A percentile compares a stretch with the other conserved stretches of the same genome.
These are phyloP conservation scores for Lepidium africanum DNA, from an alignment of 345 rosid genomes.

Conservation along the genomic window DNA sequence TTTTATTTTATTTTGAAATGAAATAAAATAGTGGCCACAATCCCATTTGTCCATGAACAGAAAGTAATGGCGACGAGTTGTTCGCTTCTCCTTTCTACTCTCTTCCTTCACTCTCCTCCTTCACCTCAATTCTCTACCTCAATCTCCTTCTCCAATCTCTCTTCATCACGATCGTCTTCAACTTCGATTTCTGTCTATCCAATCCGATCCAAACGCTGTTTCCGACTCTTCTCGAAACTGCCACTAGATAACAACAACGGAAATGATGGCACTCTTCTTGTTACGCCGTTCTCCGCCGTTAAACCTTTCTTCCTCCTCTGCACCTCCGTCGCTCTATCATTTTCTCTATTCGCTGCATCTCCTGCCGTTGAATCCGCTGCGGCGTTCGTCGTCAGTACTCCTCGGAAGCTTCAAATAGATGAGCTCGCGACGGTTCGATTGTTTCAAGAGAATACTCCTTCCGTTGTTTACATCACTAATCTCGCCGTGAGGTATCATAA, in stretches of 20 bases:
- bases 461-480: conserved; percentile 91
- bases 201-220: conserved; percentile 13
- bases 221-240: conserved; percentile 19
- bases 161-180: not conserved
- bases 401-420: conserved; percentile 68
- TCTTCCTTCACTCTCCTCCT: conserved; percentile 31
- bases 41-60: conserved; percentile 20
- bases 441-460: conserved; percentile 93
- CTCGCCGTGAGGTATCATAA: conserved; percentile 59
- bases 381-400: conserved; percentile 64
- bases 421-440: conserved; percentile 91
- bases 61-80: conserved; percentile 43
- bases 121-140: conserved; percentile 16
- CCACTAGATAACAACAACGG: not conserved
- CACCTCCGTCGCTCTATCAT: conserved; percentile 62
- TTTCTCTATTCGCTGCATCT: conserved; percentile 45
- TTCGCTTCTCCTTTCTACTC: conserved; percentile 45
- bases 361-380: conserved; percentile 43
- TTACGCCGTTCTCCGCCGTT: conserved; percentile 17
- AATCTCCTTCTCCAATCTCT: too few species aligned
- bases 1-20: not conserved
- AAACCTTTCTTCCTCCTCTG: conserved; percentile 52
- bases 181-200: conserved; percentile 5
- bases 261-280: not conserved
- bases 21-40: conserved; percentile 29